Percentiles rank a stretch among this genome's conserved stretches.
Conservation (phyloP, 805 yeast genomes). For the Schizosaccharomyces japonicus region DNA sequence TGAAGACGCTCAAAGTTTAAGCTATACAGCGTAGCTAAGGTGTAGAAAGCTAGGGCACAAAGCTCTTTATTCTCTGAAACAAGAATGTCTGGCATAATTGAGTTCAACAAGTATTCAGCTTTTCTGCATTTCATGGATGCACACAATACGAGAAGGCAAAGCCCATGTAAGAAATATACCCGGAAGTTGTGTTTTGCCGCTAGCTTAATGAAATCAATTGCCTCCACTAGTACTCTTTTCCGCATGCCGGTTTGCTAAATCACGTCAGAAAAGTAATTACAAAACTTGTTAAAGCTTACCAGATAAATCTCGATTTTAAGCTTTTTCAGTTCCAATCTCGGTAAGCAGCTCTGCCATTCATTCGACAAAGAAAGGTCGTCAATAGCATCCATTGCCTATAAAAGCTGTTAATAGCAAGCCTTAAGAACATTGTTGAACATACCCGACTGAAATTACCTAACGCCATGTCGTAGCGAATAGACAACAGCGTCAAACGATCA, state of each 20-base stretch:
- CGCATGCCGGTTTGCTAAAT: background rate
- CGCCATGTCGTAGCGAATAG: background rate
- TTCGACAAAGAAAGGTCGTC: background rate
- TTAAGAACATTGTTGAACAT: background rate
- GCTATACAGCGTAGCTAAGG: background rate
- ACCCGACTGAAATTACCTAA: slow-evolving; percentile 1
- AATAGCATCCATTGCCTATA: background rate
- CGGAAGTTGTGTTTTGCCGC: background rate
- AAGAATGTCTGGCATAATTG: background rate
- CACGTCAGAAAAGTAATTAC: no score
- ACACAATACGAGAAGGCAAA: background rate
- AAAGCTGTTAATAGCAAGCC: background rate
- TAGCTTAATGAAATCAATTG: background rate
- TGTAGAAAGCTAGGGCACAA: background rate
- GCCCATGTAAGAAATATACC: background rate
- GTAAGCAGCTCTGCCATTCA: background rate
- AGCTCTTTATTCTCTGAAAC: background rate
- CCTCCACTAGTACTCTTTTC: background rate
- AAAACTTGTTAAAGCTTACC: background rate
- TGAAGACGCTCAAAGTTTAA: background rate
- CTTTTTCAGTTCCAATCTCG: background rate
- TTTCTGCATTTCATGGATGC: background rate
- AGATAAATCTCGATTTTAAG: background rate
- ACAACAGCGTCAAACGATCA: no score
- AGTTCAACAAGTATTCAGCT: background rate